Conservation (phyloP, 345 rosid genomes). For the Barbarea vulgaris region DNA sequence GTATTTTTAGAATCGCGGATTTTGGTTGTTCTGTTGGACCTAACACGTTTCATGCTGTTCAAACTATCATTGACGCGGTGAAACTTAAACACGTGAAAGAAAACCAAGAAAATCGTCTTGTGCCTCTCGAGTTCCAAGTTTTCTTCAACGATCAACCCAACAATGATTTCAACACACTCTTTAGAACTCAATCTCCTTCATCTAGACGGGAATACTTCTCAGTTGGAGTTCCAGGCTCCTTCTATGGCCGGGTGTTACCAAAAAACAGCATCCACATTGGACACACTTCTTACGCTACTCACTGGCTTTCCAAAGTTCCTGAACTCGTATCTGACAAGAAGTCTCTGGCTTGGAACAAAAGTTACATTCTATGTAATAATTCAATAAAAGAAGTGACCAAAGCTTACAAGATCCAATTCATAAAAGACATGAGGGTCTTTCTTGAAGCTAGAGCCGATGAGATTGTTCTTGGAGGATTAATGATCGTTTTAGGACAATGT, state of each 20-base stretch:
- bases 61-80: conserved; percentile 23
- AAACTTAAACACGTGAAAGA: not conserved
- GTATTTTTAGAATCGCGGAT: conserved; percentile 7
- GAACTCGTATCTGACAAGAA: not conserved
- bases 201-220: not conserved
- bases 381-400: not conserved
- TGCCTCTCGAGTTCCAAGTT: conserved; percentile 30
- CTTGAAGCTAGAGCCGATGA: conserved; percentile 26
- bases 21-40: conserved; percentile 31
- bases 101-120: not conserved
- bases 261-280: conserved; percentile 8
- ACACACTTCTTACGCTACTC: conserved; percentile 24
- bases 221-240: conserved; percentile 43
- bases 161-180: no score
- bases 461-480: conserved; percentile 4
- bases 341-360: conserved; percentile 17
- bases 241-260: conserved; percentile 37
- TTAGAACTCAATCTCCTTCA: conserved; percentile 30
- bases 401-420: conserved; percentile 5
- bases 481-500: conserved; percentile 10
- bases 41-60: conserved; percentile 22
- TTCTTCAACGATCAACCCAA: conserved; percentile 52
- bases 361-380: conserved; percentile 7
- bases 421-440: conserved; percentile 7
- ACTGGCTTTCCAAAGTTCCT: conserved; percentile 25